These are phyloP conservation scores for Pseudotulostoma volvatum DNA, from an alignment of 495 filamentous ascomycete genomes.

Conservation along the genomic window DNA sequence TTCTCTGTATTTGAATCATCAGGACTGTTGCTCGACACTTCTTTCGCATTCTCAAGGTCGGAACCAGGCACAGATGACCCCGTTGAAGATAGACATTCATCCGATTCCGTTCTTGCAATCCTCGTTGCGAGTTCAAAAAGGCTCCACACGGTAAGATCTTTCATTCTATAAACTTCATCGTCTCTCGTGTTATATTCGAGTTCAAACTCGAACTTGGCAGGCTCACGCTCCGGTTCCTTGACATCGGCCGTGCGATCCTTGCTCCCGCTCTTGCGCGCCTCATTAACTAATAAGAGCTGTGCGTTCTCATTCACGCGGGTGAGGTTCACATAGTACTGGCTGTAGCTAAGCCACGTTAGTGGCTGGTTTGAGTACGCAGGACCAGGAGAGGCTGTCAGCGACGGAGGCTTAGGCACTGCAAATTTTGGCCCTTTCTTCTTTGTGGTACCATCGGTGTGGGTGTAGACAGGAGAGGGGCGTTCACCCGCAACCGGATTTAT, in stretches of 20 bases:
- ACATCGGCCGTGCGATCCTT: neutral
- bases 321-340: slow-evolving; percentile 87
- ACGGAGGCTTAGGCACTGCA: slow-evolving; percentile 52
- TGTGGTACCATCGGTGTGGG: slow-evolving; percentile 20
- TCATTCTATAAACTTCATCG: slow-evolving; percentile 57
- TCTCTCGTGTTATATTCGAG: slow-evolving; percentile 72
- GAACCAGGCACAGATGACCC: slow-evolving; percentile 7
- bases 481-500: neutral
- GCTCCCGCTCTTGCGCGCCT: slow-evolving; percentile 1
- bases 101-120: slow-evolving; percentile 44
- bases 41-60: slow-evolving; percentile 11
- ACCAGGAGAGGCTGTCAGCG: slow-evolving; percentile 58
- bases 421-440: slow-evolving; percentile 45
- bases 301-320: slow-evolving; percentile 59
- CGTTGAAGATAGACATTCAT: slow-evolving; percentile 7
- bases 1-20: slow-evolving; percentile 2
- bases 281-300: slow-evolving; percentile 3
- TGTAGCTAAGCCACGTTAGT: slow-evolving; percentile 58
- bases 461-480: neutral
- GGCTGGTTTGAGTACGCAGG: slow-evolving; percentile 85
- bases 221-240: slow-evolving; percentile 18
- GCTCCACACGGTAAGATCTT: slow-evolving; percentile 73
- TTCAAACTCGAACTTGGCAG: slow-evolving; percentile 52
- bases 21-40: no score
- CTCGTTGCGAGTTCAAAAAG: slow-evolving; percentile 61